Evolutionary conservation across 2,329 filamentous ascomycete genomes (phyloP), one percentile per base, ranked within the genome.

Genomic region (Exophiala oligosperma): DNA sequence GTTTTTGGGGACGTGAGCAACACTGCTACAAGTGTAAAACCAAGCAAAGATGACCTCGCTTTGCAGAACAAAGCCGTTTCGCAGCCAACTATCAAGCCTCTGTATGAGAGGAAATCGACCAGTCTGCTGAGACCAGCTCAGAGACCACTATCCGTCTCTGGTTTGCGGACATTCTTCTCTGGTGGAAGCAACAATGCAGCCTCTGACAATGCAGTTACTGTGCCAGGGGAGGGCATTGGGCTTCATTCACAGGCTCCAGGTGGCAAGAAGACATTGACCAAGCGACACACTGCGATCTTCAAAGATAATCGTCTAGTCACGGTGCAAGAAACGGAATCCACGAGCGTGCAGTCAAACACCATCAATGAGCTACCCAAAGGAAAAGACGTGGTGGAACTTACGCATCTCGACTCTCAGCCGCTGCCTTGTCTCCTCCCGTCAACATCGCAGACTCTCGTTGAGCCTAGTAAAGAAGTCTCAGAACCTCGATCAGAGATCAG

Each of bases 1-100:
- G 90, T 86, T 11, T 92, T 95, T 73, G 89, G 84, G 50, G 92
- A 96, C 71, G 83, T 94, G 61, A 94, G 89, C 79, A 93, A 92
- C 69, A 86, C 79, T 41, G 74, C 70, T 37, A 76, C 75, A 61
- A 61, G 68, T 32, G 59, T 72, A 32, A 70, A 72, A 17, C 66
- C 69, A 2, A 73, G 70, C 51, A 82, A 84, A 66, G 85, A 89
- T 71, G 85, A 88, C 67, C 78, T 77, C 38, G 76, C 76, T 52
- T 69, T 84, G 26, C 65, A 71, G 28, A 76, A 73, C 58, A 84
- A 83, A 70, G 73, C 75, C 41, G 74, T 74, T 37, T 70, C 64
- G 28, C 69, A 69, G 35, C 58, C 62, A 64, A 57, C 64, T 8
- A 51, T 64, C 52, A 60, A 62, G 29, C 47, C 68, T 24, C 69